Base-by-base conservation (phyloP, 2,329 filamentous ascomycete genomes). In the Sporothrix protearum region DNA sequence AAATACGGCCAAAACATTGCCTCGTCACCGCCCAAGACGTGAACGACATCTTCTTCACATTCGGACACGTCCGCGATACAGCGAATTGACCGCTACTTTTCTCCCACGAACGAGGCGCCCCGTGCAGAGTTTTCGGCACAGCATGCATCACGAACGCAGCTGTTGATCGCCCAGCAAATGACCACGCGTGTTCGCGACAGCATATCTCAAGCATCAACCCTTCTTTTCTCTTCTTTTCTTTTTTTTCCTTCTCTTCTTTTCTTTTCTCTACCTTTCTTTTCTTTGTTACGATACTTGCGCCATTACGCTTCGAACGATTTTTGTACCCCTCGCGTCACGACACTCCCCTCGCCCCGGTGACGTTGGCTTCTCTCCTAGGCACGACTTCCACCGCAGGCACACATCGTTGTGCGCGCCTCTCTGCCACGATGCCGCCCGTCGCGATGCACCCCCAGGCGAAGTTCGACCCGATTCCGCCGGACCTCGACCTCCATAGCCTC, bases 381-480 rank as follows among this genome's bases (percentile, higher is more conserved):
- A 14, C 19, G n/a, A 12, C 12, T 36, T 4, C 30, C 25, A n/a
- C 47, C n/a, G 12, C 12, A 22, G 28, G 33, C 19, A 45, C 22
- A 64, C 39, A 8, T 16, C 9, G 3, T 8, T 16, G 57, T 39
- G 49, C 28, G 22, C 47, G 51, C 36, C 53, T 12, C 25, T 7
- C 36, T 59, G 70, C 55, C 77, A 86, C 77, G 36, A 97, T 97
- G 94, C 91, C 92, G 70, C 53, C 61, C 25, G 83, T 85, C 19
- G 86, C 91, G 16, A 84, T 91, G 72, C 89, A 94, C 76, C 93
- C 93, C 0, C 91, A 93, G 78, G 93, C 94, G 19, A 93, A 94
- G 68, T 98, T 98, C 80, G 93, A 97, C 80, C 94, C 95, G 0
- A 92, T 98, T 63, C 88, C 94, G 0, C 94, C 94, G 0, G 89